A percentile compares a stretch with the other conserved stretches of the same genome.
These are phyloP conservation scores for Mycena indigotica DNA, from an alignment of 768 basidiomycete genomes.

Conservation along the genomic window DNA sequence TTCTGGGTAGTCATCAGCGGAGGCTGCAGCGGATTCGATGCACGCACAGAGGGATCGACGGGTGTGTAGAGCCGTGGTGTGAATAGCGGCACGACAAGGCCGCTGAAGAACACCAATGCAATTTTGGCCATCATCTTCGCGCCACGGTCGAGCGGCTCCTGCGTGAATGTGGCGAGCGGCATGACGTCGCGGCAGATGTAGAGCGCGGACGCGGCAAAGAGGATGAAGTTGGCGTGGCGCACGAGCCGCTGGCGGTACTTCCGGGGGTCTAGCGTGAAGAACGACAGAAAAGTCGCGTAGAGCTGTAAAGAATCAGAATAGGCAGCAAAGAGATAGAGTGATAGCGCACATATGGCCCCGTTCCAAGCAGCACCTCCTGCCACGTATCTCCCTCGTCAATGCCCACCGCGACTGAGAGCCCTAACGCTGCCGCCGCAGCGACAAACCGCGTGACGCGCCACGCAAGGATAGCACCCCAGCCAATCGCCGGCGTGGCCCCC, in stretches of 20 bases:
- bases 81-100: slow-evolving; percentile 52
- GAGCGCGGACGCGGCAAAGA: slow-evolving; percentile 38
- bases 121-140: slow-evolving; percentile 54
- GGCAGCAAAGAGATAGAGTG: background rate
- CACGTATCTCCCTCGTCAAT: background rate
- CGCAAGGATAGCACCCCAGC: background rate
- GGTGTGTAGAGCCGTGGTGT: slow-evolving; percentile 58
- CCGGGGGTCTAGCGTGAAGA: background rate
- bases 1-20: slow-evolving; percentile 34
- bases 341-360: background rate
- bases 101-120: slow-evolving; percentile 42
- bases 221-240: slow-evolving; percentile 14
- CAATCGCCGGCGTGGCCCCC: background rate
- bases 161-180: slow-evolving; percentile 55
- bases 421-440: background rate
- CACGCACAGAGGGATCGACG: slow-evolving; percentile 49
- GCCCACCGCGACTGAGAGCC: background rate
- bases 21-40: too few relatives aligned
- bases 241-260: background rate
- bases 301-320: background rate
- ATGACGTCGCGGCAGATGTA: slow-evolving; percentile 61
- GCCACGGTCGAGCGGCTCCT: slow-evolving; percentile 51
- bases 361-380: too few relatives aligned
- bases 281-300: background rate
- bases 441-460: background rate